Base-by-base conservation (phyloP, 2,329 filamentous ascomycete genomes). In the Cercospora nicotianae region DNA sequence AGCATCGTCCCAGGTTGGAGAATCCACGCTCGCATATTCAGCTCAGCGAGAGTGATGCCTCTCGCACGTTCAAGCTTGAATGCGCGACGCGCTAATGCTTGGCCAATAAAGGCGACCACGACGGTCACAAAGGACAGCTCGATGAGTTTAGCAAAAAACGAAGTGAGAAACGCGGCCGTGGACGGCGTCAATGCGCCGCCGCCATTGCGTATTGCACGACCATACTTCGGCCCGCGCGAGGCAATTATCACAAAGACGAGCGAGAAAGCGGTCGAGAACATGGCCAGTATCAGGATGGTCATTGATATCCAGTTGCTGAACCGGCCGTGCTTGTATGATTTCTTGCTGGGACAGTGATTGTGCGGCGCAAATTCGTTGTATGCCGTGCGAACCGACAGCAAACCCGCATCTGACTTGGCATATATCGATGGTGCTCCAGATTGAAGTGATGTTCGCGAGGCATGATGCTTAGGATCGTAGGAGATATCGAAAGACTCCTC, bases 41-140 rank as follows among this genome's bases (percentile, higher is more conserved):
- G 87, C 75, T 94, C 91, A 0, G 91, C 89, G 16, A 94, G 84
- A 0, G 88, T 92, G 67, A 94, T 85, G 2, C 91, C 91, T 2
- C 82, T 60, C 2, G 67, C 68, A 8, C 77, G 71, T 8, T 84
- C 81, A 64, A 84, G 85, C 26, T 85, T 84, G 65, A 92, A 85
- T 0, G 91, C 89, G 64, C 90, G 82, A 20, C 90, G 84, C n/a
- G 87, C 92, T 16, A 94, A 79, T 0, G 91, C 86, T 76, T 95
- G 92, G 0, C 92, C 92, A 0, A 94, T 77, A 64, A 91, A 91
- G 0, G 89, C 86, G 1, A 94, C 89, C 68, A 92, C 91, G 0
- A 92, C 88, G 0, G 91, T 92, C 3, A 92, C 90, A 74, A 93
- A 94, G 0, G 89, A 88, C 70, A 94, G 76, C 78, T 94, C 92